Conservation (phyloP, 2,329 filamentous ascomycete genomes). For the Thelonectria discophora region DNA sequence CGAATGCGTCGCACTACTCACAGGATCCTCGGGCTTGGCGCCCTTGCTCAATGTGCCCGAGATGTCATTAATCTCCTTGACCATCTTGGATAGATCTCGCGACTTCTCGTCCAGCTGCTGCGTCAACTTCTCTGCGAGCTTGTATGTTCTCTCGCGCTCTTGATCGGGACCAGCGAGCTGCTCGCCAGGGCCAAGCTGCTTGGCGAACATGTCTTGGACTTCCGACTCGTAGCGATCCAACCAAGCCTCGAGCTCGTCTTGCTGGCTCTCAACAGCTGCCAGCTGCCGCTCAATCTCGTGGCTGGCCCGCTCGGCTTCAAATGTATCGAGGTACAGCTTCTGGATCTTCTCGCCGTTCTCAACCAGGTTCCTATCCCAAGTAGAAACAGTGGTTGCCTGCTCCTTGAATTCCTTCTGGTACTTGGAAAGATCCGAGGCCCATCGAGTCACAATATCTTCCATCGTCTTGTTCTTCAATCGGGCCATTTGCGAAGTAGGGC, state of each 20-base stretch:
- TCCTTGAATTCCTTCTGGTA: constrained; percentile 97
- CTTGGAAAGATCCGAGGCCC: constrained; percentile 93
- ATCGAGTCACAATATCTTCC: constrained; percentile 97
- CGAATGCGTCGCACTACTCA: constrained; percentile 57
- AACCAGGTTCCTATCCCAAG: constrained; percentile 91
- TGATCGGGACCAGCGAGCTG: constrained; percentile 88
- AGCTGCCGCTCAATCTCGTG: constrained; percentile 94
- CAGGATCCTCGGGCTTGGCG: constrained; percentile 85
- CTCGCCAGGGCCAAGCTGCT: constrained; percentile 79
- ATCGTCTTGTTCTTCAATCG: constrained; percentile 98
- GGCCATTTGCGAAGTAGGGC: constrained; percentile 84
- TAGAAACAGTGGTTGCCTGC: constrained; percentile 85
- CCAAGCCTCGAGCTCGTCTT: constrained; percentile 88
- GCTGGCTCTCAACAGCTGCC: constrained; percentile 87
- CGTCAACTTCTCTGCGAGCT: constrained; percentile 91
- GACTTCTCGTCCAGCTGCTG: constrained; percentile 94
- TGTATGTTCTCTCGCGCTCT: constrained; percentile 95
- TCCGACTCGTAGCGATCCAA: constrained; percentile 92
- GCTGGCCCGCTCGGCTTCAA: constrained; percentile 92
- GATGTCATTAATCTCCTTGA: constrained; percentile 96
- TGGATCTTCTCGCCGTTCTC: constrained; percentile 96
- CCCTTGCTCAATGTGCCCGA: constrained; percentile 90
- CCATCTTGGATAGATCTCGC: constrained; percentile 92
- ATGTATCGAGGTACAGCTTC: constrained; percentile 89
- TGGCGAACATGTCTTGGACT: constrained; percentile 86